Evolutionary conservation across 352 stramenopile species (phyloP), one percentile per base, ranked within the genome.

Genomic region (Lagenidium giganteum): DNA sequence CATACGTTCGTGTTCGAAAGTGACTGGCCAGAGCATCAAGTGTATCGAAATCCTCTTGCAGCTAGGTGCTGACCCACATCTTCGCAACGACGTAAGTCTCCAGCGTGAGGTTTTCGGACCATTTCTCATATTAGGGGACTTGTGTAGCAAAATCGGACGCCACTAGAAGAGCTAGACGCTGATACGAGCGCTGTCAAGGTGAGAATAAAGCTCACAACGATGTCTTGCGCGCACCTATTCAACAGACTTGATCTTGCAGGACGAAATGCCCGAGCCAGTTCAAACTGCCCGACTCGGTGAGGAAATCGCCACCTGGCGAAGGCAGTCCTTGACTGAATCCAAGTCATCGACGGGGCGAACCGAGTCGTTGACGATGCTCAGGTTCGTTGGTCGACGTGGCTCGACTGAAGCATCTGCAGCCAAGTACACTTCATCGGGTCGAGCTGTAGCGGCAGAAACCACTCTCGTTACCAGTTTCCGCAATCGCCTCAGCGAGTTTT

Each of bases 41-140:
- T 75, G 64, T 12, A 50, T 84, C 36, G 70, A 82, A 33, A 32
- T 81, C 9, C 49, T 91, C 3, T 61, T 91, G 3, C 75, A 87
- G 35, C 42, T 72, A 14, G 75, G 75, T 8, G 78, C 75, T 7
- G 51, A 91, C 39, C 64, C 71, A 8, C 61, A 45, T 36, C 53
- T 85, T 17, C 64, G 60, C 16, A 91, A 91, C 43, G 71, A 83
- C 27, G 70, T 83, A 53, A 35, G 56, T 53, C 4, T 57, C 4
- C 29, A 8, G 9, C n/a, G 2, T 31, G 11, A 18, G 16, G 27
- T 6, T 40, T 28, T 3, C 21, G 20, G 17, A 17, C 3, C 32
- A 17, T 23, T 17, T 17, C n/a, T 16, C 16, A 14, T 8, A 9
- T 33, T 42, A 8, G 7, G n/a, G 16, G 8, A 23, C 5, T 34